Evolutionary conservation across 495 filamentous ascomycete species (phyloP).

Genomic region (Amniculicola lignicola): DNA sequence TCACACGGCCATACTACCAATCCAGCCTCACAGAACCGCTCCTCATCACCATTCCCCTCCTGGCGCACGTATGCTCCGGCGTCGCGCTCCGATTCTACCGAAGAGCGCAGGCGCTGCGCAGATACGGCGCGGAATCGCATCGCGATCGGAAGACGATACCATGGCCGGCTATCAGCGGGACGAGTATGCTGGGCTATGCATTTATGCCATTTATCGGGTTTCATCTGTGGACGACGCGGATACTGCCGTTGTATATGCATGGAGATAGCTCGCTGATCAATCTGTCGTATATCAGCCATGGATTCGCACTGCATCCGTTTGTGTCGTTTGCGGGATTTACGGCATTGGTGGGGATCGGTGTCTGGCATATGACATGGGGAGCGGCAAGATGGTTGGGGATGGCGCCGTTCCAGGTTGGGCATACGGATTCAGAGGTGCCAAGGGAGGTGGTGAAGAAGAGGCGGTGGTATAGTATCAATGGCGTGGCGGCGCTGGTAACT

Average conservation of each 20-base stretch:
- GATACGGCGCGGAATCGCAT: conserved; percentile 64
- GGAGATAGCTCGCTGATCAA: conserved; percentile 80
- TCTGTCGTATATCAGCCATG: conserved; percentile 79
- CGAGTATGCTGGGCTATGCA: conserved; percentile 64
- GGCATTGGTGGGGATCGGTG: conserved; percentile 63
- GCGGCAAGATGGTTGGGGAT: conserved; percentile 69
- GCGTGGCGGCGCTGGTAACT: conserved; percentile 53
- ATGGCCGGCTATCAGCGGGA: conserved; percentile 67
- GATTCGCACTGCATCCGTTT: conserved; percentile 65
- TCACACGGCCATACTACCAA: conserved; percentile 74
- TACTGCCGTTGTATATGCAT: conserved; percentile 67
- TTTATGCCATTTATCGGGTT: conserved; percentile 61
- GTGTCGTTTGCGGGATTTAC: conserved; percentile 66
- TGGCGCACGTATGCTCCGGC: conserved; percentile 61
- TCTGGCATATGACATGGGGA: conserved; percentile 80
- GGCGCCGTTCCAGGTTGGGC: conserved; percentile 46
- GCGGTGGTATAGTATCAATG: conserved; percentile 69
- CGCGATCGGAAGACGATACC: conserved; percentile 44
- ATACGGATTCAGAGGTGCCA: conserved; percentile 49
- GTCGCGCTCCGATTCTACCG: conserved; percentile 71
- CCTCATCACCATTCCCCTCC: conserved; percentile 58
- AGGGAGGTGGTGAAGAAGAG: conserved; percentile 53
- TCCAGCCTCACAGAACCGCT: conserved; percentile 63
- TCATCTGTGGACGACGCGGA: conserved; percentile 69
- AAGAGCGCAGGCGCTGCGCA: conserved; percentile 58